Base-by-base conservation (phyloP, 1,139 yeast genomes). In the Kodamaea anthophila region DNA sequence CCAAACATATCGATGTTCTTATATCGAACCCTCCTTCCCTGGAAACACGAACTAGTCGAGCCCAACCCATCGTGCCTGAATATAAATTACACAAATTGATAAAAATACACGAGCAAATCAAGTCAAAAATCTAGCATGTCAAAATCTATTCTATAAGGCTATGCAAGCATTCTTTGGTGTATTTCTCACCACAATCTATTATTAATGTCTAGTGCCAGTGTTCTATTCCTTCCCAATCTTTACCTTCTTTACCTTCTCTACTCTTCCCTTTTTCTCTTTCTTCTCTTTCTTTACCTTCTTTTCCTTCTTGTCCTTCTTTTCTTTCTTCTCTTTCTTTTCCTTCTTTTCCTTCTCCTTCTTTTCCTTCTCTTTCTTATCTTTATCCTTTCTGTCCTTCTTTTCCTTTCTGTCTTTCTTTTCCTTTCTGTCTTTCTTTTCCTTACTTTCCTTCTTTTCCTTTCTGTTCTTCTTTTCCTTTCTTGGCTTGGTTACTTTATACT, bases 141-240 rank as follows among this genome's bases (percentile, higher is more conserved):
- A n/a, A n/a, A n/a, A n/a, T n/a, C n/a, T n/a, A n/a, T n/a, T n/a
- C n/a, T n/a, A n/a, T n/a, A n/a, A n/a, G n/a, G n/a, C n/a, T n/a
- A n/a, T n/a, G n/a, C n/a, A n/a, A n/a, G n/a, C n/a, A n/a, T n/a
- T n/a, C n/a, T n/a, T n/a, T n/a, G n/a, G n/a, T n/a, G n/a, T n/a
- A n/a, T n/a, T n/a, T n/a, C n/a, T n/a, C n/a, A n/a, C n/a, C n/a
- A n/a, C n/a, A n/a, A n/a, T n/a, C n/a, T n/a, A n/a, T n/a, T n/a
- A n/a, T n/a, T n/a, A n/a, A n/a, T n/a, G n/a, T n/a, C n/a, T n/a
- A n/a, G n/a, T n/a, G n/a, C n/a, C 24, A 20, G 28, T 31, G 31
- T 40, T 36, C 16, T 37, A 35, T 18, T 30, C 27, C 13, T 38
- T 45, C 10, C 36, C 37, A 27, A 40, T 37, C 22, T 34, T 39